Conservation (phyloP, 208 protist species). For the Trypanosoma rangeli region DNA sequence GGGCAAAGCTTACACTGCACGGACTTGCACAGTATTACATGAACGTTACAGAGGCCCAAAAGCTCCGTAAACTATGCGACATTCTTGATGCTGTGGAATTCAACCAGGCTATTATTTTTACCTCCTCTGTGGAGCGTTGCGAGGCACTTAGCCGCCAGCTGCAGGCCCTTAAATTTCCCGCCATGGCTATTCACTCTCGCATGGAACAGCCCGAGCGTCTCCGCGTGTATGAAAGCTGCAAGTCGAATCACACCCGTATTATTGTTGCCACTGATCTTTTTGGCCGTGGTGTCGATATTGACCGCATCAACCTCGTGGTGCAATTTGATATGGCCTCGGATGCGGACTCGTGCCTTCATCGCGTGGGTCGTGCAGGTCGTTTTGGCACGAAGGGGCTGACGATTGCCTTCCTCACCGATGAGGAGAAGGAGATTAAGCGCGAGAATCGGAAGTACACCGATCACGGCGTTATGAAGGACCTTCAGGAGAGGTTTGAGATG, state of each 20-base stretch:
- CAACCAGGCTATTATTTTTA: slow-evolving; percentile 99
- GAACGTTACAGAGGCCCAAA: slow-evolving; percentile 96
- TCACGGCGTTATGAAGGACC: slow-evolving; percentile 92
- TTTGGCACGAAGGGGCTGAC: slow-evolving; percentile 99
- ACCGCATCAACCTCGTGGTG: slow-evolving; percentile 99
- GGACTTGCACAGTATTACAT: slow-evolving; percentile 99
- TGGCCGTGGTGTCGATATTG: slow-evolving; percentile 99
- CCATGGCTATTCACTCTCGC: slow-evolving; percentile 94
- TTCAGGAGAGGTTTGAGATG: slow-evolving; percentile 98
- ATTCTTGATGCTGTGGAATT: slow-evolving; percentile 99
- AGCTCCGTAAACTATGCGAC: slow-evolving; percentile 97
- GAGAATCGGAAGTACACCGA: slow-evolving; percentile 90
- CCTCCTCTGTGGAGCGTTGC: slow-evolving; percentile 93
- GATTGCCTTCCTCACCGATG: slow-evolving; percentile 97
- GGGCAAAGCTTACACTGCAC: slow-evolving; percentile 98
- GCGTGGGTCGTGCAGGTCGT: slow-evolving; percentile 96
- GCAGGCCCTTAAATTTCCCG: slow-evolving; percentile 95
- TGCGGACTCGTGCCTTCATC: slow-evolving; percentile 98
- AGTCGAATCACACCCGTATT: slow-evolving; percentile 97
- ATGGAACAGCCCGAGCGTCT: slow-evolving; percentile 95
- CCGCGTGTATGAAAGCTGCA: slow-evolving; percentile 95
- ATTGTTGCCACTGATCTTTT: slow-evolving; percentile 99
- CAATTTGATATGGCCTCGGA: slow-evolving; percentile 99
- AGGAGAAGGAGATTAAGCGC: slow-evolving; percentile 92
- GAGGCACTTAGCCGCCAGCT: slow-evolving; percentile 96